These are phyloP conservation scores for Cordyceps militaris DNA, from an alignment of 2,329 filamentous ascomycete species.

Conservation along the genomic window DNA sequence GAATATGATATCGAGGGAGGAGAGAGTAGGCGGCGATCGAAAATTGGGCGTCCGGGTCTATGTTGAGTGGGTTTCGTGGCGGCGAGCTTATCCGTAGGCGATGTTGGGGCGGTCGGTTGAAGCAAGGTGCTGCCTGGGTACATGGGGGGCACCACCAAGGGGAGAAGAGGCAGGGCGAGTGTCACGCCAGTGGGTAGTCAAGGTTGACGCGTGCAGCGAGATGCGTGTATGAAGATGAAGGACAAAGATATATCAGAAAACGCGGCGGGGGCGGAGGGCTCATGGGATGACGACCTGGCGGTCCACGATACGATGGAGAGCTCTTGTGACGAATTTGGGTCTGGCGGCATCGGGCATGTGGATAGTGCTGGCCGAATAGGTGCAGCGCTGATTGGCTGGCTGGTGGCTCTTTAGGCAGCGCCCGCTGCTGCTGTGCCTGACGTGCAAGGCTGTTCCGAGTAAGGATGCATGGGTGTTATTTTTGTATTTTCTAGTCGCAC, in stretches of 20 bases:
- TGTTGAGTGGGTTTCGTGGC: background rate
- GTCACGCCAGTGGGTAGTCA: background rate
- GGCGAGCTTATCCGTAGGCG: background rate
- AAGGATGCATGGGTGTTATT: background rate
- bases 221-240: background rate
- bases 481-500: too few relatives aligned
- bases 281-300: conserved; percentile 8
- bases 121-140: conserved; percentile 5
- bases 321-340: conserved; percentile 11
- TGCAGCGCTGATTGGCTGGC: conserved; percentile 2
- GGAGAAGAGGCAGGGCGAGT: too few relatives aligned
- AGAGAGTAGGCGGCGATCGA: background rate
- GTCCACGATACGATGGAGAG: conserved; percentile 6
- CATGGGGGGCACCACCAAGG: background rate
- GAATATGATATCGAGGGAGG: background rate
- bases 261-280: conserved; percentile 8
- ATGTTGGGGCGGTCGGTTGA: conserved; percentile 5
- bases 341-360: conserved; percentile 14
- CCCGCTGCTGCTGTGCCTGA: background rate
- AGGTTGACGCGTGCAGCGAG: background rate
- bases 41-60: background rate
- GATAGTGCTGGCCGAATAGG: background rate
- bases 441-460: background rate
- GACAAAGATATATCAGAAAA: background rate
- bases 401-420: background rate